phyloP scores from a whole-genome alignment of 768 basidiomycete genomes.

The Auriscalpium vulgare region DNA sequence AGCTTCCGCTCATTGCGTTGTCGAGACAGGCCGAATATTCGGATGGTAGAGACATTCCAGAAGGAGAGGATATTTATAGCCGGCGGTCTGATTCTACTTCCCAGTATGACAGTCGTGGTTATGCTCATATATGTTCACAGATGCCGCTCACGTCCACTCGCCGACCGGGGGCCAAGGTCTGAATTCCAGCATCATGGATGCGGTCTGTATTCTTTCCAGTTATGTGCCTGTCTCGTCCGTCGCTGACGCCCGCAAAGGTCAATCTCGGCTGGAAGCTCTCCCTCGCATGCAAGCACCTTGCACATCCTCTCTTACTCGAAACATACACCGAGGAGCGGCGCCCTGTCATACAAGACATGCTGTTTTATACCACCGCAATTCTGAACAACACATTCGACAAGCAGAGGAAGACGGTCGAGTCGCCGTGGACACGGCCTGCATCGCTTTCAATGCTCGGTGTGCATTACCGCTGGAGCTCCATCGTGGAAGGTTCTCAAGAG shows the following conservation, averaged over 20 bases:
- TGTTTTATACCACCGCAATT: constrained; percentile 4
- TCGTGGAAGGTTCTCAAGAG: constrained; percentile 8
- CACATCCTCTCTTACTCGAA: constrained; percentile 5
- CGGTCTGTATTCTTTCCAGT: not conserved
- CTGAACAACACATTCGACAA: not conserved
- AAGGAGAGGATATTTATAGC: constrained; percentile 11
- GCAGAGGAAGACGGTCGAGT: not conserved
- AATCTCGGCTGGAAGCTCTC: constrained; percentile 15
- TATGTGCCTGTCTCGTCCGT: not conserved
- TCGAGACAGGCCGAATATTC: constrained; percentile 10
- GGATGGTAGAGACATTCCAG: constrained; percentile 11
- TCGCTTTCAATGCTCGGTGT: constrained; percentile 4
- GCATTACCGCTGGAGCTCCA: constrained; percentile 13
- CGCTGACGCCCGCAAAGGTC: not conserved
- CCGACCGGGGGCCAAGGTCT: constrained; percentile 2
- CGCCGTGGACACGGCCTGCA: not conserved
- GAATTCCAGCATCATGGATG: not conserved
- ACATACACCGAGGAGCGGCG: constrained; percentile 14
- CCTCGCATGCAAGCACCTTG: constrained; percentile 7
- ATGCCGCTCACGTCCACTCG: constrained; percentile 3
- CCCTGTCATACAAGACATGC: constrained; percentile 13
- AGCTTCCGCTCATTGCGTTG: not conserved
- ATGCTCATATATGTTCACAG: not conserved
- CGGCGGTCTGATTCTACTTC: constrained; percentile 5
- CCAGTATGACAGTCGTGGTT: constrained; percentile 9